Evolutionary conservation across 2,329 filamentous ascomycete species (phyloP).

Genomic region (Trichophyton mentagrophytes): DNA sequence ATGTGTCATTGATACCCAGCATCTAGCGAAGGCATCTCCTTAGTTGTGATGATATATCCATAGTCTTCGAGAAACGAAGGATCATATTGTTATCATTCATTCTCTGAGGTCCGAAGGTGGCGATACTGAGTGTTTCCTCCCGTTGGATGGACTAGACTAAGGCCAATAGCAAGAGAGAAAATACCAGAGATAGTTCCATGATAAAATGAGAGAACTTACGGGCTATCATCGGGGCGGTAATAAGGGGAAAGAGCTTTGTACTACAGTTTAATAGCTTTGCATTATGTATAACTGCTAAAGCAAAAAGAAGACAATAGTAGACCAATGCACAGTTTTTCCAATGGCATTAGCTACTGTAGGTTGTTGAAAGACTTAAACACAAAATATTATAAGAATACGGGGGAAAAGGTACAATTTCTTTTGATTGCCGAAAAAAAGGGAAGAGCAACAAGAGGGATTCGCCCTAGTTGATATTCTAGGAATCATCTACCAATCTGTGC

Average conservation of each 20-base stretch:
- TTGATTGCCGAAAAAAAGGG: background rate
- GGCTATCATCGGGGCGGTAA: background rate
- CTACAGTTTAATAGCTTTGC: background rate
- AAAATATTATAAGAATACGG: background rate
- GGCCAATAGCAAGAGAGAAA: background rate
- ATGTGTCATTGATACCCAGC: background rate
- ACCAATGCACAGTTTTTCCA: background rate
- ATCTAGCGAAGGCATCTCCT: background rate
- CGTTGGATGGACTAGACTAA: background rate
- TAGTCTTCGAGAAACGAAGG: background rate
- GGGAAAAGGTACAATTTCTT: background rate
- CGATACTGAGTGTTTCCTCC: background rate
- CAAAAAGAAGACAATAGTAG: too few species aligned
- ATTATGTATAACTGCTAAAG: background rate
- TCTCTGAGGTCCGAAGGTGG: background rate
- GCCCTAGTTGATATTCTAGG: constrained; percentile 11
- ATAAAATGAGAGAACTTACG: too few species aligned
- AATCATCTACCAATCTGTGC: constrained; percentile 36
- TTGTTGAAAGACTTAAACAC: background rate
- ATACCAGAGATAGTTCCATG: background rate
- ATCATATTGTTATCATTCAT: background rate
- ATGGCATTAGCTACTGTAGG: background rate
- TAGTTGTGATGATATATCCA: background rate
- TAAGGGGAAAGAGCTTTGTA: background rate
- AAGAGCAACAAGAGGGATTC: background rate